Conservation (phyloP, 345 rosid species). For the Gossypium arboreum region DNA sequence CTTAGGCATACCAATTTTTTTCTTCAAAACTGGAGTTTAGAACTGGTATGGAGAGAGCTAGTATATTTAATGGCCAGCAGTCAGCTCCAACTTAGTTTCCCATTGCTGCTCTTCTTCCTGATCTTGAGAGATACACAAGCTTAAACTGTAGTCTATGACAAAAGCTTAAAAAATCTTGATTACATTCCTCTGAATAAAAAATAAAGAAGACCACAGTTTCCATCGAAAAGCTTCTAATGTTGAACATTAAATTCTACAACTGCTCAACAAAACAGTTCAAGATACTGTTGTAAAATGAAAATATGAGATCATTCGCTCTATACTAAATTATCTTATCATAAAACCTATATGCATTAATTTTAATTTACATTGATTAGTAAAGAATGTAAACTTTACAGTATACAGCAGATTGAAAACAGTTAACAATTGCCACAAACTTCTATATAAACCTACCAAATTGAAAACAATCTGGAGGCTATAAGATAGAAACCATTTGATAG, state of each 20-base stretch:
- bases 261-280: not conserved
- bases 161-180: not conserved
- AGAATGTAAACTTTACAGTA: not conserved
- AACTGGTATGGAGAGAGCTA: no score
- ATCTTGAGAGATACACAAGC: not conserved
- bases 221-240: not conserved
- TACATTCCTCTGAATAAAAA: not conserved
- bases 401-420: not conserved
- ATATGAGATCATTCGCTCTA: not conserved
- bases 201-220: not conserved
- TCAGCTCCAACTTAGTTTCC: not conserved
- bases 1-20: no score
- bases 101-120: not conserved
- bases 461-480: not conserved
- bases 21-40: no score
- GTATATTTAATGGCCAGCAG: not conserved
- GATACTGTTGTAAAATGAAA: not conserved
- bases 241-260: not conserved
- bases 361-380: not conserved
- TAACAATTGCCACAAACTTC: not conserved
- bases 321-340: not conserved
- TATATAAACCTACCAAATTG: not conserved
- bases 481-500: not conserved
- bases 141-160: not conserved
- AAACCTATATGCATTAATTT: not conserved